Evolutionary conservation across 2,329 filamentous ascomycete species (phyloP), one percentile per base, ranked within the genome.

Genomic region (Raffaelea albimanens): DNA sequence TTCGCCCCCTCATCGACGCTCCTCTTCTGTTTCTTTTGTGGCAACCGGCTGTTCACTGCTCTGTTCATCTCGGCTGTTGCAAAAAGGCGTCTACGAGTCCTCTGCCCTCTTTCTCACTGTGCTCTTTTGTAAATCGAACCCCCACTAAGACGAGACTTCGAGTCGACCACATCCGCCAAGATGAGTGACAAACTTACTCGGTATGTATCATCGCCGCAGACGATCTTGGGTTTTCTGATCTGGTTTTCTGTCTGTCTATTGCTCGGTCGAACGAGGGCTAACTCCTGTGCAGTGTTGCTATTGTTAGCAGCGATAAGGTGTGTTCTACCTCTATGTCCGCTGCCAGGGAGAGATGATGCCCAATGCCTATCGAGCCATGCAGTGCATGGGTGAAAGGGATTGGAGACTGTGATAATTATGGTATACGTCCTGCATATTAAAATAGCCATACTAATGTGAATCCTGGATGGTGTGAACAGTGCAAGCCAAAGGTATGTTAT

Each of bases 271-370:
- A 16, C 18, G 8, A 10, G 5, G 53, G 44, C 63, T 67, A 46
- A 65, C 56, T 13, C n/a, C 21, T 19, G 16, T 58, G 43, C 63
- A 94, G 93, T 85, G 90, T 98, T 73, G 93, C 93, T 62, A 98
- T 98, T 73, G 87, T 98, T 75, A 97, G 91, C 71, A 85, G 80
- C 67, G 93, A 98, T 83, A 97, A 98, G 83, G 88, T 93, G 61
- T 53, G 56, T 67, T 63, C 67, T n/a, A 19, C 36, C n/a, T 38
- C 31, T 19, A 20, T 22, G n/a, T n/a, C n/a, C n/a, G n/a, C n/a
- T n/a, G n/a, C n/a, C n/a, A n/a, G n/a, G n/a, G n/a, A n/a, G n/a
- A n/a, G n/a, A n/a, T n/a, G n/a, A n/a, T n/a, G n/a, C n/a, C n/a
- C n/a, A n/a, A n/a, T n/a, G n/a, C n/a, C n/a, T n/a, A n/a, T n/a